These are phyloP conservation scores for Herpetomonas tarakana DNA, from an alignment of 208 protist species.

Conservation along the genomic window DNA sequence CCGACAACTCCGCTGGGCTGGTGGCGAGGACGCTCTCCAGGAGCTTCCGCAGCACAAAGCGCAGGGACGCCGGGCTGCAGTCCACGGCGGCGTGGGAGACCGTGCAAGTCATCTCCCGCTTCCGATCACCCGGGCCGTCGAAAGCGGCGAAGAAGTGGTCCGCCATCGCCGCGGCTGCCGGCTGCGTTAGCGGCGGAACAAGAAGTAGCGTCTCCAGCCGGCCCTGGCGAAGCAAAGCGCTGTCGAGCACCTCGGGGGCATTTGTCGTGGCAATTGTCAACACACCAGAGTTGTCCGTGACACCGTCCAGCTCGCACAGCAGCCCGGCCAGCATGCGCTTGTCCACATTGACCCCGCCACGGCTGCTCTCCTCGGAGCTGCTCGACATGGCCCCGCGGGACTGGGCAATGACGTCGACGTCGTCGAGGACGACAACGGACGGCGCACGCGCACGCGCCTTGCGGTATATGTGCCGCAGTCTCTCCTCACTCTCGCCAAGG, in stretches of 20 bases:
- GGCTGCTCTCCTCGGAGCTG: conserved; percentile 7
- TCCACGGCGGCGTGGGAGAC: conserved; percentile 42
- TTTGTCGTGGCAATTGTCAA: conserved; percentile 91
- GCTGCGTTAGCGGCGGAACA: conserved; percentile 53
- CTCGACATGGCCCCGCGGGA: conserved; percentile 44
- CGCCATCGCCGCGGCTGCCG: conserved; percentile 46
- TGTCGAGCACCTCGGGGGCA: conserved; percentile 81
- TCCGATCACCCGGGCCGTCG: conserved; percentile 7
- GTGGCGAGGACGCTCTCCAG: conserved; percentile 37
- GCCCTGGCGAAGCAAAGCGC: conserved; percentile 96
- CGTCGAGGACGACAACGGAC: conserved; percentile 82
- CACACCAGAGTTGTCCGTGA: conserved; percentile 85
- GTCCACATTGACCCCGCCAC: conserved; percentile 44
- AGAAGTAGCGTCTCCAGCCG: conserved; percentile 78
- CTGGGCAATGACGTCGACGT: conserved; percentile 77
- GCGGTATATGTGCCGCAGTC: conserved; percentile 73
- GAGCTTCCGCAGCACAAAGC: conserved; percentile 53
- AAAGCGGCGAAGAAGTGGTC: conserved; percentile 58
- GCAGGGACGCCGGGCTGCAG: conserved; percentile 44
- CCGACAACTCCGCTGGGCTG: no score
- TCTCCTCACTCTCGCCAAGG: conserved; percentile 87
- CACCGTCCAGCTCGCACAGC: conserved; percentile 97
- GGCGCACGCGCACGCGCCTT: conserved; percentile 53
- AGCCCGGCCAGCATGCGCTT: conserved; percentile 93
- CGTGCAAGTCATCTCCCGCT: conserved; percentile 4